Evolutionary conservation across 768 basidiomycete genomes (phyloP), one percentile per base, ranked within the genome.

Genomic region (Lepiota venenata): DNA sequence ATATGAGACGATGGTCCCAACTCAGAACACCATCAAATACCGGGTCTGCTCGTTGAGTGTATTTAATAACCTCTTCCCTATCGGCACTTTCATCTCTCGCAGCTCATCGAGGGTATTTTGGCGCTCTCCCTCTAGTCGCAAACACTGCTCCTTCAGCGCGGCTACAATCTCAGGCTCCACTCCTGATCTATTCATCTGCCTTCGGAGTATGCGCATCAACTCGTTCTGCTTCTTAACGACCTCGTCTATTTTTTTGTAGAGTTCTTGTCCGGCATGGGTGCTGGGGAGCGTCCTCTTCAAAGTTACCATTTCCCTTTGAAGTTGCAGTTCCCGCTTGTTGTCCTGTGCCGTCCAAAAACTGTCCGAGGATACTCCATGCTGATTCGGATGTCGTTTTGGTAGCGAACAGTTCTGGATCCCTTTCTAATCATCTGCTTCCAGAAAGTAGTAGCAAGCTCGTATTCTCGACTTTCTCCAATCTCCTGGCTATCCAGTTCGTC

Each of bases 221-320:
- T 36, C 15, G 38, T 60, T 61, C 58, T 66, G 67, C 27, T 61
- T 52, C 27, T 61, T 60, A 20, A 69, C 56, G 20, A 67, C 52
- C 27, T 62, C 61, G 27, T 66, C 61, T 14, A 71, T 57, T 0
- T 61, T 60, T n/a, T 54, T 57, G 37, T 61, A 57, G 29, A 63
- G 52, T 12, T 58, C 59, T 46, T 62, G 59, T 7, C 64, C 67
- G 15, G 63, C 67, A 15, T 55, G 54, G 22, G 67, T 67, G 20
- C 61, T 64, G 2, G 58, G 47, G 39, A 69, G 63, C 21, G 56
- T 42, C 20, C 58, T 62, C 11, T 55, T 40, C 25, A 62, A 52
- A 36, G 62, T 52, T 0, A 63, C 62, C 21, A 65, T 56, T 43
- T 69, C 67, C n/a, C 58, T 56, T 46, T 69, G 67, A 29, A 66